Percentiles rank a stretch among this genome's conserved stretches.
Evolutionary conservation across 2,329 filamentous ascomycete genomes (phyloP).

Genomic region (Trichoderma brevicompactum): DNA sequence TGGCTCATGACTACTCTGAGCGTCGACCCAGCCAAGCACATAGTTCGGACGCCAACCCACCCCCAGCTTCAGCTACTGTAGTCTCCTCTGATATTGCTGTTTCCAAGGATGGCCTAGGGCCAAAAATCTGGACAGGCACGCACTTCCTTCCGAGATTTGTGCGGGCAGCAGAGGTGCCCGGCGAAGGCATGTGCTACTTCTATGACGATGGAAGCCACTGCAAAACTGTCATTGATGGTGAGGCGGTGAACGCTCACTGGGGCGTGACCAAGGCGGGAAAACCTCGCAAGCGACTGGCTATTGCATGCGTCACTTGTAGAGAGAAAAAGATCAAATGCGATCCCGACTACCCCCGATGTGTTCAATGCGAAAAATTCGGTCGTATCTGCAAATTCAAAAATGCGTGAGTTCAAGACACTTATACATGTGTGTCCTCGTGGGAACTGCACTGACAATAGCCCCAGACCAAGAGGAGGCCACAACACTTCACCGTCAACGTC

Average conservation of each 20-base stretch:
- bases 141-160: constrained; percentile 70
- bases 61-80: constrained; percentile 38
- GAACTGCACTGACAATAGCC: constrained; percentile 23
- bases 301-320: constrained; percentile 89
- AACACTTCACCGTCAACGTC: constrained; percentile 60
- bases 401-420: constrained; percentile 66
- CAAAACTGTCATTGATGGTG: constrained; percentile 82
- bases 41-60: constrained; percentile 35
- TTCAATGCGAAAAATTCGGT: constrained; percentile 91
- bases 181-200: constrained; percentile 81
- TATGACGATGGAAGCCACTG: constrained; percentile 85
- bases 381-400: constrained; percentile 83
- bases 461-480: constrained; percentile 61
- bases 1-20: constrained; percentile 36
- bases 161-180: constrained; percentile 68
- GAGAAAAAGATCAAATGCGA: constrained; percentile 99
- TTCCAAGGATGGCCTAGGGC: constrained; percentile 64
- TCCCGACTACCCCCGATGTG: constrained; percentile 82
- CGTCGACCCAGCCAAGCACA: constrained; percentile 35
- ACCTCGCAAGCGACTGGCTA: constrained; percentile 85
- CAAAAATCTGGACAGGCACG: constrained; percentile 71
- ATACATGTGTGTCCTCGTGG: neutral
- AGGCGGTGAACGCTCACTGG: constrained; percentile 88
- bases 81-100: constrained; percentile 49
- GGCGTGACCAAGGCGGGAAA: constrained; percentile 93